Conservation (phyloP, 2,329 filamentous ascomycete species). For the Exophiala viscosa region DNA sequence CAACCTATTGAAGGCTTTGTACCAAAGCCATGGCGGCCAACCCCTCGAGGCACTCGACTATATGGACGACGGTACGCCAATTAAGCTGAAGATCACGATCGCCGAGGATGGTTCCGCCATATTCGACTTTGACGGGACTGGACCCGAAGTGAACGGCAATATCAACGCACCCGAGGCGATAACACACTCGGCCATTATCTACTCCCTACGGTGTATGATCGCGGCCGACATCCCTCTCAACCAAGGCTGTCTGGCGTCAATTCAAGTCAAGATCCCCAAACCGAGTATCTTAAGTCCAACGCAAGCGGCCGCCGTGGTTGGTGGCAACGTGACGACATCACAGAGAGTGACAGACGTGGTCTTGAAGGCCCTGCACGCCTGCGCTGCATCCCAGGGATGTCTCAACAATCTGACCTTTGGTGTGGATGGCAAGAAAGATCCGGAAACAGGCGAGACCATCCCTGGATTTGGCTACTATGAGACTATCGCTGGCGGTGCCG, state of each 20-base stretch:
- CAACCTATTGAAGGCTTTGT: slow-evolving; percentile 29
- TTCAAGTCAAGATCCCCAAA: slow-evolving; percentile 27
- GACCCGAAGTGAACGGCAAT: slow-evolving; percentile 33
- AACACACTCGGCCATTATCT: slow-evolving; percentile 36
- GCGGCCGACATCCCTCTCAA: slow-evolving; percentile 33
- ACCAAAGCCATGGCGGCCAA: slow-evolving; percentile 17
- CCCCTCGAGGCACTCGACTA: slow-evolving; percentile 34
- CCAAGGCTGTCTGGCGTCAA: slow-evolving; percentile 31
- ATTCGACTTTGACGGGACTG: slow-evolving; percentile 43
- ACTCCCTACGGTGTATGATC: slow-evolving; percentile 31
- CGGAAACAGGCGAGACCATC: not conserved
- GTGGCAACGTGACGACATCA: slow-evolving; percentile 29
- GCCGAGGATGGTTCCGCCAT: slow-evolving; percentile 31
- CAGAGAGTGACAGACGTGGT: slow-evolving; percentile 32
- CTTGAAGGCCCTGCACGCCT: slow-evolving; percentile 32
- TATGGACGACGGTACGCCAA: slow-evolving; percentile 41
- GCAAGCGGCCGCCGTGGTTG: slow-evolving; percentile 29
- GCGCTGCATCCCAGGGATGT: slow-evolving; percentile 30
- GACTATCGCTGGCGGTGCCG: slow-evolving; percentile 74
- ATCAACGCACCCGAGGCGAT: slow-evolving; percentile 40
- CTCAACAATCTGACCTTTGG: slow-evolving; percentile 33
- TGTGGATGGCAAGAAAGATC: slow-evolving; percentile 11
- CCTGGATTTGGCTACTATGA: slow-evolving; percentile 71
- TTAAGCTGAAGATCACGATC: slow-evolving; percentile 35
- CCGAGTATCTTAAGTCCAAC: slow-evolving; percentile 32